Conservation (phyloP, 2,329 filamentous ascomycete genomes). For the Emergomyces africanus region DNA sequence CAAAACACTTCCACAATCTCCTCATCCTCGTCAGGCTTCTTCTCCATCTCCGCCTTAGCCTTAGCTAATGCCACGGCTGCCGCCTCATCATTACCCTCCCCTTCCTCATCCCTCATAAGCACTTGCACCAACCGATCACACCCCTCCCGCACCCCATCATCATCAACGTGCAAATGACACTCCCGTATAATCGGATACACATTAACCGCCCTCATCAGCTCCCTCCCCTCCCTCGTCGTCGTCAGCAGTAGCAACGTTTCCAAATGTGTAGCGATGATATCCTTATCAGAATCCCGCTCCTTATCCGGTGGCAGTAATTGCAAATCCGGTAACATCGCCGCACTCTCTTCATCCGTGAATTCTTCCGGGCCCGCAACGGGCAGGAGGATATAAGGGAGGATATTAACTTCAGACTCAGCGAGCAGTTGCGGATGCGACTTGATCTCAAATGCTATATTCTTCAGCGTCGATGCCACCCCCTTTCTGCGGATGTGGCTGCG, state of each 20-base stretch:
- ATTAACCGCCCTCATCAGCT: slow-evolving; percentile 59
- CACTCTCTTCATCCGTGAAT: slow-evolving; percentile 73
- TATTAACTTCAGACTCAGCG: slow-evolving; percentile 57
- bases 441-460: slow-evolving; percentile 81
- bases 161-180: slow-evolving; percentile 61
- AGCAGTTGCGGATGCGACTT: slow-evolving; percentile 59
- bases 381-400: slow-evolving; percentile 78
- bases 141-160: slow-evolving; percentile 69
- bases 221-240: slow-evolving; percentile 61
- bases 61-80: slow-evolving; percentile 24
- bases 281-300: slow-evolving; percentile 60
- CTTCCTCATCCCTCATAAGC: slow-evolving; percentile 66
- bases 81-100: slow-evolving; percentile 33
- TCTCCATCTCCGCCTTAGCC: slow-evolving; percentile 28
- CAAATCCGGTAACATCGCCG: slow-evolving; percentile 77
- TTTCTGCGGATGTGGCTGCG: slow-evolving; percentile 68
- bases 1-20: slow-evolving; percentile 35
- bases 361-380: slow-evolving; percentile 82
- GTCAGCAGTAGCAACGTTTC: slow-evolving; percentile 79
- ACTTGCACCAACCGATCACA: slow-evolving; percentile 87
- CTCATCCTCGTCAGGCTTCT: slow-evolving; percentile 29
- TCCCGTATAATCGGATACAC: slow-evolving; percentile 87
- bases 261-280: slow-evolving; percentile 73
- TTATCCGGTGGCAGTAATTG: slow-evolving; percentile 87
- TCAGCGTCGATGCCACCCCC: slow-evolving; percentile 93